Evolutionary conservation across 331 rosid species (phyloP), one percentile per base, ranked within the genome.

Genomic region (Acacia concinna): DNA sequence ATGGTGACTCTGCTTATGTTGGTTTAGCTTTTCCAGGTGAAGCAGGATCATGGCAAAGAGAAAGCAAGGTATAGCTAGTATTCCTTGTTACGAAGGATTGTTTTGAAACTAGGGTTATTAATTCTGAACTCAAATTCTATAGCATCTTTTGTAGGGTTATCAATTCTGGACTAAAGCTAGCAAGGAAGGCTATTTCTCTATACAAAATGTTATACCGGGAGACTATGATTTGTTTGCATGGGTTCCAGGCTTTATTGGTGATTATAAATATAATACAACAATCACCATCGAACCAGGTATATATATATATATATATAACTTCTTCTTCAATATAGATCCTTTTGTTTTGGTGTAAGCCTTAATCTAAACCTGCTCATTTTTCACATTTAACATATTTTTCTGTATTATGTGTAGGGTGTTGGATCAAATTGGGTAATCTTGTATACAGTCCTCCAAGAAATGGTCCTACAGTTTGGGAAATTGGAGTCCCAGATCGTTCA

Each of bases 381-480:
- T 82, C 56, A 46, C 44, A 56, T 56, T 5, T 46, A 23, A 56
- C 63, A 56, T 3, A 3, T 66, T 71, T 14, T 47, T 59, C 4
- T 80, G 47, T 3, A 1, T 66, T 38, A 81, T 6, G 4, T 79
- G 31, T 84, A 94, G 98, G 94, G 21, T 27, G 44, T 64, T 12
- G 47, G 31, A 74, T 86, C 34, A 46, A 77, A 3, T 74, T 92
- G 73, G 73, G 51, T n/a, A 4, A 6, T 49, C 37, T 91, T 18
- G 41, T 87, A 13, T 88, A 78, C 40, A 70, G 30, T 37, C 93
- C 97, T 68, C 98, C 98, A 51, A 91, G 98, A 81, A 82, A 68
- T 63, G 98, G 98, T 71, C 90, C 89, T 4, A 92, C 97, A 4
- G 15, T 94, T 0, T 94, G 98, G 98, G 98, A 94, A 82, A 94